phyloP scores from a whole-genome alignment of 495 filamentous ascomycete species.

The Neurospora sp. region DNA sequence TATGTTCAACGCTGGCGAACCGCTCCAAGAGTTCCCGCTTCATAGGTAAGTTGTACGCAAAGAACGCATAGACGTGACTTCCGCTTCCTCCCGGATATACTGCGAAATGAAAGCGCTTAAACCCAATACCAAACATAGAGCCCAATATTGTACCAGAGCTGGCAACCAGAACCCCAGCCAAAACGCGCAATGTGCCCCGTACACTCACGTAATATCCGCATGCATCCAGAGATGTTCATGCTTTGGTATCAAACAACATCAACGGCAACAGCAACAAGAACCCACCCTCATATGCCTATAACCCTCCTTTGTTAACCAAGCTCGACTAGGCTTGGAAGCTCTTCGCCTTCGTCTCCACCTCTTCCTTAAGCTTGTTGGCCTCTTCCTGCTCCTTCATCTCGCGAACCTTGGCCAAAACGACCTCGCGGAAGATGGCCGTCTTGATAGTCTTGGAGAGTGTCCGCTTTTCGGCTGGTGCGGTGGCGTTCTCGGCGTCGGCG shows the following conservation, averaged over 20 bases:
- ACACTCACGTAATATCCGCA: not conserved
- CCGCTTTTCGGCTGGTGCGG: slow-evolving; percentile 43
- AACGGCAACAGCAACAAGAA: not conserved
- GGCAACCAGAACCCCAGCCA: not conserved
- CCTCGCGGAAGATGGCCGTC: slow-evolving; percentile 89
- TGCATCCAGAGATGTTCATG: not conserved
- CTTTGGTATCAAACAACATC: not conserved
- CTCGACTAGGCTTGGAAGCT: slow-evolving; percentile 24
- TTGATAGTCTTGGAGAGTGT: slow-evolving; percentile 68
- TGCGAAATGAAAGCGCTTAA: not conserved
- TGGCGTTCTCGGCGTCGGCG: slow-evolving; percentile 14
- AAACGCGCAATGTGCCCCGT: not conserved
- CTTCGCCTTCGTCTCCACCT: slow-evolving; percentile 34
- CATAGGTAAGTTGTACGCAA: not conserved
- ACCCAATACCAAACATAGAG: not conserved
- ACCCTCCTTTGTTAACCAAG: not conserved
- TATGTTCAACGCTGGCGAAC: not conserved
- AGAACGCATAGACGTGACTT: not conserved
- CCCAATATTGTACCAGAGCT: not conserved
- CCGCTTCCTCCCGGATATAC: not conserved
- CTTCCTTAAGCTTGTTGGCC: slow-evolving; percentile 54
- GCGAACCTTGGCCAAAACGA: slow-evolving; percentile 92
- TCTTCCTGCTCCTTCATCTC: slow-evolving; percentile 86
- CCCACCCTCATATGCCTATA: not conserved
- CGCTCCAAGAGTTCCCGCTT: not conserved